Evolutionary conservation across 108 stramenopile genomes (phyloP).

Genomic region (Schizochytrium sp.): DNA sequence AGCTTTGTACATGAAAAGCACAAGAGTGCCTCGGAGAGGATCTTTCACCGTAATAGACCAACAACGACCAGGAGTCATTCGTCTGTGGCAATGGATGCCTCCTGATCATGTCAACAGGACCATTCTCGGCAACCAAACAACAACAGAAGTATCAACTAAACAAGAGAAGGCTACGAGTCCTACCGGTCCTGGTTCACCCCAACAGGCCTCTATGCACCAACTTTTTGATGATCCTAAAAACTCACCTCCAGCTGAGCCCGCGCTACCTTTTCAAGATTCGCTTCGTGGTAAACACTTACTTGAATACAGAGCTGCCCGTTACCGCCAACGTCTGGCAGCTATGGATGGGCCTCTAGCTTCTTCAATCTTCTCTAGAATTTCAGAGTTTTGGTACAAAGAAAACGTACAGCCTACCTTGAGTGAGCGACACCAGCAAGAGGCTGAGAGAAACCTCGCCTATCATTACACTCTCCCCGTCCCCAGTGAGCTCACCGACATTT

Average conservation of each 20-base stretch:
- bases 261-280: too few relatives aligned
- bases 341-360: slow-evolving; percentile 14
- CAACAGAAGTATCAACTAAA: not conserved
- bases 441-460: not conserved
- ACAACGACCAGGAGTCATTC: not conserved
- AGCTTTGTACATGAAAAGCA: slow-evolving; percentile 3
- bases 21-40: not conserved
- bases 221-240: too few relatives aligned
- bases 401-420: not conserved
- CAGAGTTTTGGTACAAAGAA: not conserved
- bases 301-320: not conserved
- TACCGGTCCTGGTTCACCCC: too few relatives aligned
- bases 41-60: slow-evolving; percentile 32
- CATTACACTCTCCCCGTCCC: slow-evolving; percentile 1
- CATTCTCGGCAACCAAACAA: slow-evolving; percentile 3
- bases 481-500: not conserved
- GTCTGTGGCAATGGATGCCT: slow-evolving; percentile 42
- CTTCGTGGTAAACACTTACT: not conserved
- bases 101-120: not conserved
- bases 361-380: not conserved
- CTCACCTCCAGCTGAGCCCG: too few relatives aligned
- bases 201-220: too few relatives aligned
- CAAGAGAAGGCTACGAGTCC: not conserved
- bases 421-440: slow-evolving; percentile 2
- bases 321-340: not conserved